Evolutionary conservation across 192 early-diverging fungal species (phyloP), one percentile per base, ranked within the genome.

Genomic region (Coemansia sp.): DNA sequence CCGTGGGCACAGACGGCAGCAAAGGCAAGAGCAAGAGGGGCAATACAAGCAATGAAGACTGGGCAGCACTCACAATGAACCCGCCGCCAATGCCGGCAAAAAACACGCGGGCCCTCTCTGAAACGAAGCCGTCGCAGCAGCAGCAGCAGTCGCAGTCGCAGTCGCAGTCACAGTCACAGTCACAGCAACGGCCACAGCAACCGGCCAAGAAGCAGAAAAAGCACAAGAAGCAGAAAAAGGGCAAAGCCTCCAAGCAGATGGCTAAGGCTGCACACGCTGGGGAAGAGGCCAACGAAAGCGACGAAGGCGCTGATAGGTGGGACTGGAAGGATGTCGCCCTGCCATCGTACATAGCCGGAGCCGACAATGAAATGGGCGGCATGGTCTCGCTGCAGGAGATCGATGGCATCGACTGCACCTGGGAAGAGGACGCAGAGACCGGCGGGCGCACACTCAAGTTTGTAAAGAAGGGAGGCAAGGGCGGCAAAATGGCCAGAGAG

Each of bases 301-400:
- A 44, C 2, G 53, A 74, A 4, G 67, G 80, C 25, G 58, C n/a
- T n/a, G n/a, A n/a, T n/a, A n/a, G 58, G 4, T 81, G 81, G 79
- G 81, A 67, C 28, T 90, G 88, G 88, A 72, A 64, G 9, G 58
- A 78, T 14, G 80, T 88, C 2, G 17, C 55, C 2, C 37, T 73
- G 9, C 72, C 80, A 5, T 58, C 78, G 4, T 60, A 57, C 39
- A 73, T 80, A 36, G 46, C 79, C 8, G 73, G 79, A 17, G 72
- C 67, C 43, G 78, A 74, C 32, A 82, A 90, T 33, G 89, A 88
- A 23, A 54, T 82, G 40, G 87, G 85, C 13, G 94, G 92, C 3
- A 89, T 97, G 63, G 40, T 94, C 15, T 85, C 85, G 38, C 76
- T 97, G 30, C 91, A 97, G 61, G 94, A 97, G 47, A 63, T 94